Evolutionary conservation across 2,329 filamentous ascomycete genomes (phyloP).

Genomic region (Geosmithia morbida): DNA sequence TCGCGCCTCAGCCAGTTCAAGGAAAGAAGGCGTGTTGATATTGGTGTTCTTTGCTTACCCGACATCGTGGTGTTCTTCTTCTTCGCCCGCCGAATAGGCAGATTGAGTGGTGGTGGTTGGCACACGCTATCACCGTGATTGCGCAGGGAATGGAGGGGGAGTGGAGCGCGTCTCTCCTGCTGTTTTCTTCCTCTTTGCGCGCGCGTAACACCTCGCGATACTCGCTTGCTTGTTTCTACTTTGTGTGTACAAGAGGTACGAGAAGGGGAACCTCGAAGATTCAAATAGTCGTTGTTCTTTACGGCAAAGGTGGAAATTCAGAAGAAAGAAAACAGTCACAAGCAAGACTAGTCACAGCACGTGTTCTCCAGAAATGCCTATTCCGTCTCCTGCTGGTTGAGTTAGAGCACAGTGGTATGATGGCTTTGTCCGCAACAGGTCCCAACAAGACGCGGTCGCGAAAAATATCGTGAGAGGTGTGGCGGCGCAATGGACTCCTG

Average conservation of each 20-base stretch:
- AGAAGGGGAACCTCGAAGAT: background rate
- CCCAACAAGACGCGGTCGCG: background rate
- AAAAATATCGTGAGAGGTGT: too few relatives aligned
- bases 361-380: background rate
- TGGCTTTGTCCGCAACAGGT: background rate
- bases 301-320: background rate
- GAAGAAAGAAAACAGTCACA: background rate
- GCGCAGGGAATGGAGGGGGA: background rate
- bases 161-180: background rate
- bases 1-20: background rate
- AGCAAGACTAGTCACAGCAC: background rate
- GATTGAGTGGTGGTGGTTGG: background rate
- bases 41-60: slow-evolving; percentile 16
- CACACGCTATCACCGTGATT: background rate
- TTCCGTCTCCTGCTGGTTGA: background rate
- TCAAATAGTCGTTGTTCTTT: background rate
- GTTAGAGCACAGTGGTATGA: background rate
- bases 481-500: too few relatives aligned
- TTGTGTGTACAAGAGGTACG: background rate
- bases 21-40: background rate
- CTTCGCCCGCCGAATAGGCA: background rate
- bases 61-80: slow-evolving; percentile 13
- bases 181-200: background rate
- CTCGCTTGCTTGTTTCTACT: background rate
- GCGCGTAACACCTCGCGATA: background rate